Percentiles rank a stretch among this genome's conserved stretches.
These are phyloP conservation scores for Calophaca sinica DNA, from an alignment of 306 rosid genomes.

Conservation along the genomic window DNA sequence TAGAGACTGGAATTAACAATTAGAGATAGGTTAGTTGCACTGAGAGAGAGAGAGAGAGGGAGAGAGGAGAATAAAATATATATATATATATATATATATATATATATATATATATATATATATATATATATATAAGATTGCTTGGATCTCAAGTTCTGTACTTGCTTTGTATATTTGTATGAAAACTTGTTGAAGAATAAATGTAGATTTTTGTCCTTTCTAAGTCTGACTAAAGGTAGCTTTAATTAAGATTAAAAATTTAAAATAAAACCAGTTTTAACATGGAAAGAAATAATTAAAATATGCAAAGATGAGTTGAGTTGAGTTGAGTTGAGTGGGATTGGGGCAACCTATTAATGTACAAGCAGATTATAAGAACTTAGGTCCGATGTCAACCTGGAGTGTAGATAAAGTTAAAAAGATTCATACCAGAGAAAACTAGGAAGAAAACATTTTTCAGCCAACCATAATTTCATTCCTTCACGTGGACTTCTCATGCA, in stretches of 20 bases:
- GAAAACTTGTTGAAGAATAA: conserved; percentile 71
- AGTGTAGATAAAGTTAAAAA: conserved; percentile 70
- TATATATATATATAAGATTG: conserved; percentile 41
- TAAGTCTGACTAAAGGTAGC: conserved; percentile 60
- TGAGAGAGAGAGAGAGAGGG: conserved; percentile 42
- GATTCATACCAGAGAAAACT: conserved; percentile 40
- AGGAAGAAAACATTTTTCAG: conserved; percentile 39
- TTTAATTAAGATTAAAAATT: conserved; percentile 50
- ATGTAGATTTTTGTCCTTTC: conserved; percentile 60
- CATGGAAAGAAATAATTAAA: conserved; percentile 41
- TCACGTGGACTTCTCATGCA: conserved; percentile 81
- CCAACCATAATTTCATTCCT: conserved; percentile 75
- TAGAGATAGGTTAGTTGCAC: conserved; percentile 52
- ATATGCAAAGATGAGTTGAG: conserved; percentile 47
- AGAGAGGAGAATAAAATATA: background rate
- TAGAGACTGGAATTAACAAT: conserved; percentile 45
- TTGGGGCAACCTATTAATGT: conserved; percentile 70
- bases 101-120: background rate
- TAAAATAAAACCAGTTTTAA: conserved; percentile 38
- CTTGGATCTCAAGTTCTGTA: conserved; percentile 76
- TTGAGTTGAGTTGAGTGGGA: conserved; percentile 67
- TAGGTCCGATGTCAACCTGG: conserved; percentile 80
- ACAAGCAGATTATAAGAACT: conserved; percentile 52
- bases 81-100: background rate
- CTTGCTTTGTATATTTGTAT: conserved; percentile 55